Evolutionary conservation across 2,329 filamentous ascomycete species (phyloP), one percentile per base, ranked within the genome.

Genomic region (Alternaria incomplexa): DNA sequence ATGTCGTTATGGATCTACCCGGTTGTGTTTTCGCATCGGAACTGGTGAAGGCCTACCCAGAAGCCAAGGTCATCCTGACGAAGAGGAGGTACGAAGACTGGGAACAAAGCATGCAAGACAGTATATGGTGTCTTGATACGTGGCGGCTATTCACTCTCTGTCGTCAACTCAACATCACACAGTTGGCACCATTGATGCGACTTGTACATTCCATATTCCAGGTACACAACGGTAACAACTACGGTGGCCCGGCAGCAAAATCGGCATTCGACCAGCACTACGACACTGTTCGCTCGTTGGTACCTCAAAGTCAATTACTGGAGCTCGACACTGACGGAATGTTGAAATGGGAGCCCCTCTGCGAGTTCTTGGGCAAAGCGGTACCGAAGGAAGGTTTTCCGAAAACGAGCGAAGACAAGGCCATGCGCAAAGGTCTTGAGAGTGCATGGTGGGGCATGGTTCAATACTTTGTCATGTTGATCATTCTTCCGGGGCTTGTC

Each of bases 41-140:
- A 30, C 57, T 79, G 8, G 62, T 77, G 20, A 65, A 70, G 22
- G 76, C 76, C 28, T 79, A 79, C 58, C 76, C 76, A 7, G 65
- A 74, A 1, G 76, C 76, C 4, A 77, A 77, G 50, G 74, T 79
- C 46, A 77, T 79, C 20, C 59, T 79, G 8, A 79, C 76, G 9
- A 74, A 64, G n/a, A 62, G 75, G 5, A 45, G 59, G 2, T 75
- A 77, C 25, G 69, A 68, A 8, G 68, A 65, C 5, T 79, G 76
- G 75, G 71, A 74, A 32, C 22, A 23, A 0, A 73, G 68, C 25
- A 75, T 76, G 73, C 64, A 67, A 26, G 62, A 71, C n/a, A 71
- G 63, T 4, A 68, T 75, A 26, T 75, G 71, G 70, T 65, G 60
- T 28, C 61, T 77, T 3, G 63, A 75, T 26, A 72, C 72, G 1